phyloP scores from a whole-genome alignment of 1,139 yeast species.

The Kodamaea arcana region DNA sequence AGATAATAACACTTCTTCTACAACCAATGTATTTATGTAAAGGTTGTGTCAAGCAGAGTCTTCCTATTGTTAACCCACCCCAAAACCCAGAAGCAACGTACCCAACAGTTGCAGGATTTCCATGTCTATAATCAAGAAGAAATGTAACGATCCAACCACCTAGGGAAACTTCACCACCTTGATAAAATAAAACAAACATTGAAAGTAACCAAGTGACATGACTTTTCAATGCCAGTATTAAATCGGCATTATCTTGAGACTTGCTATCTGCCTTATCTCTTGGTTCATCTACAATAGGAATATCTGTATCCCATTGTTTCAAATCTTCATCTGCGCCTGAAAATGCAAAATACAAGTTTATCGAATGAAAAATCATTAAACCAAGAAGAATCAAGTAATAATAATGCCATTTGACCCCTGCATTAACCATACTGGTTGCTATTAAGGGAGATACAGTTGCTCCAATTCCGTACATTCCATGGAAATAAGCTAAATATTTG shows the following conservation, averaged over 20 bases:
- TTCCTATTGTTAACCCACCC: constrained; percentile 65
- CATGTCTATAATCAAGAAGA: constrained; percentile 53
- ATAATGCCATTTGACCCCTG: constrained; percentile 50
- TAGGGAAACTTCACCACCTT: constrained; percentile 64
- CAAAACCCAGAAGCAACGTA: constrained; percentile 70
- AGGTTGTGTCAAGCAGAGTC: constrained; percentile 44
- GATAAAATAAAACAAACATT: constrained; percentile 54
- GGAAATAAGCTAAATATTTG: constrained; percentile 49
- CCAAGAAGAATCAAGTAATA: constrained; percentile 50
- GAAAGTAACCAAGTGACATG: constrained; percentile 53
- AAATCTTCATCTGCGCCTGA: constrained; percentile 34
- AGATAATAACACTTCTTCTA: constrained; percentile 40
- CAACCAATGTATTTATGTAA: constrained; percentile 43
- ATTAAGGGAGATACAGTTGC: constrained; percentile 59
- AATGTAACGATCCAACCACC: constrained; percentile 74
- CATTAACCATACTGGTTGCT: constrained; percentile 49
- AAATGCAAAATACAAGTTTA: constrained; percentile 33
- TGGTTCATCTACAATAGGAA: constrained; percentile 1
- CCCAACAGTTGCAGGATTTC: constrained; percentile 44
- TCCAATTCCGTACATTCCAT: constrained; percentile 62
- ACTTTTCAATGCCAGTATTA: constrained; percentile 34
- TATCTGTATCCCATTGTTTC: constrained; percentile 12
- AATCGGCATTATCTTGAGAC: constrained; percentile 4
- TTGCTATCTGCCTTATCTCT: constrained; percentile 1
- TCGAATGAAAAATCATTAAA: constrained; percentile 23